These are phyloP conservation scores for Colletotrichum sublineola DNA, from an alignment of 2,329 filamentous ascomycete genomes.

Conservation along the genomic window DNA sequence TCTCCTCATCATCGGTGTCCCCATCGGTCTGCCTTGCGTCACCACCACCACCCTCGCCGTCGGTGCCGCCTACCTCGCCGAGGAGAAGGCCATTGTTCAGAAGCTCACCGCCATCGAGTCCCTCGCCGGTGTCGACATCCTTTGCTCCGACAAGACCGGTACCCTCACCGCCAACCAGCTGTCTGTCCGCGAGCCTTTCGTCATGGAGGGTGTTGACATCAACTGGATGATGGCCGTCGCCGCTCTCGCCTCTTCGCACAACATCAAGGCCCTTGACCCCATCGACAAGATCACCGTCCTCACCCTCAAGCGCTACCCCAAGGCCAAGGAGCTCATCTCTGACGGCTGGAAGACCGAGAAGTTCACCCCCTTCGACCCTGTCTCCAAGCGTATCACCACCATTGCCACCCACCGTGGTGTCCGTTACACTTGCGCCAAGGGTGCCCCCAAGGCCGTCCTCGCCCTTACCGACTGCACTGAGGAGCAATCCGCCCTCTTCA, in stretches of 20 bases:
- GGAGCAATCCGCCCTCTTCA: slow-evolving; percentile 75
- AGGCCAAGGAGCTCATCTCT: slow-evolving; percentile 80
- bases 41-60: slow-evolving; percentile 83
- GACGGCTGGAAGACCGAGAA: slow-evolving; percentile 83
- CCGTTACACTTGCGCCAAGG: slow-evolving; percentile 80
- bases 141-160: slow-evolving; percentile 87
- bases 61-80: slow-evolving; percentile 81
- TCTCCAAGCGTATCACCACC: slow-evolving; percentile 83
- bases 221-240: slow-evolving; percentile 90
- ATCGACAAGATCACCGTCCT: slow-evolving; percentile 85
- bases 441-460: slow-evolving; percentile 81
- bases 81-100: slow-evolving; percentile 84
- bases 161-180: slow-evolving; percentile 82
- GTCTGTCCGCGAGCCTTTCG: slow-evolving; percentile 81
- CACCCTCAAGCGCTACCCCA: slow-evolving; percentile 81
- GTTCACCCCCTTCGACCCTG: slow-evolving; percentile 83
- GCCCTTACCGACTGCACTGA: slow-evolving; percentile 76
- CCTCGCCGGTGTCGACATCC: slow-evolving; percentile 79
- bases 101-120: slow-evolving; percentile 85
- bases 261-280: slow-evolving; percentile 82
- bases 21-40: slow-evolving; percentile 83
- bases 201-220: slow-evolving; percentile 81
- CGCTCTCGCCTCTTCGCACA: slow-evolving; percentile 82
- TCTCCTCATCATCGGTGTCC: slow-evolving; percentile 82
- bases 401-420: slow-evolving; percentile 78